Percentiles rank a stretch among this genome's conserved stretches.
phyloP scores from a whole-genome alignment of 768 basidiomycete genomes.

The Hygrophoropsis aurantiaca region DNA sequence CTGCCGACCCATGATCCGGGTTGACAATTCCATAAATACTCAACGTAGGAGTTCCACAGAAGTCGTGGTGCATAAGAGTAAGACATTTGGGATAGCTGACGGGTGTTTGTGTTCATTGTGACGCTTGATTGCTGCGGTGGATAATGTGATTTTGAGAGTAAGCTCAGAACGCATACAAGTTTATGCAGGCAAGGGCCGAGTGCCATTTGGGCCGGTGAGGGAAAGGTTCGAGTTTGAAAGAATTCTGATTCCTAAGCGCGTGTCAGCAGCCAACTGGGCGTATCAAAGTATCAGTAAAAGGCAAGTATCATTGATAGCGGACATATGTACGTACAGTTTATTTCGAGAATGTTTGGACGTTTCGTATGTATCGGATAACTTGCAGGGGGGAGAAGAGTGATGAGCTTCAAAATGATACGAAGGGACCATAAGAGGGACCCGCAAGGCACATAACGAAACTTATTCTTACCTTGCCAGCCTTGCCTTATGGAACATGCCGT shows the following conservation, averaged over 20 bases:
- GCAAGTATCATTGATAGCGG: not conserved
- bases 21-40: slow-evolving; percentile 64
- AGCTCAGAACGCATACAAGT: slow-evolving; percentile 2
- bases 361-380: too few species aligned
- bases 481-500: too few species aligned
- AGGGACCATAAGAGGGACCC: too few species aligned
- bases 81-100: slow-evolving; percentile 11
- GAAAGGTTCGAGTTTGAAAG: not conserved
- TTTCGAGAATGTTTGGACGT: too few species aligned
- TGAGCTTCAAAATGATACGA: too few species aligned
- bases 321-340: slow-evolving; percentile 2
- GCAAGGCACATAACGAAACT: too few species aligned
- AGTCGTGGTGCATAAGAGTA: slow-evolving; percentile 36
- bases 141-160: slow-evolving; percentile 4
- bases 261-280: slow-evolving; percentile 4
- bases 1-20: slow-evolving; percentile 67
- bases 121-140: slow-evolving; percentile 2
- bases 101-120: slow-evolving; percentile 4
- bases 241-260: not conserved
- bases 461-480: too few species aligned
- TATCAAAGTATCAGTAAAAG: slow-evolving; percentile 7
- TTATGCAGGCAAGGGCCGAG: slow-evolving; percentile 7
- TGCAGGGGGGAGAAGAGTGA: too few species aligned
- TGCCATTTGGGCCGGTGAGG: slow-evolving; percentile 3
- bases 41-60: slow-evolving; percentile 61